Evolutionary conservation across 2,329 filamentous ascomycete genomes (phyloP).

Genomic region (Aspergillus bombycis): DNA sequence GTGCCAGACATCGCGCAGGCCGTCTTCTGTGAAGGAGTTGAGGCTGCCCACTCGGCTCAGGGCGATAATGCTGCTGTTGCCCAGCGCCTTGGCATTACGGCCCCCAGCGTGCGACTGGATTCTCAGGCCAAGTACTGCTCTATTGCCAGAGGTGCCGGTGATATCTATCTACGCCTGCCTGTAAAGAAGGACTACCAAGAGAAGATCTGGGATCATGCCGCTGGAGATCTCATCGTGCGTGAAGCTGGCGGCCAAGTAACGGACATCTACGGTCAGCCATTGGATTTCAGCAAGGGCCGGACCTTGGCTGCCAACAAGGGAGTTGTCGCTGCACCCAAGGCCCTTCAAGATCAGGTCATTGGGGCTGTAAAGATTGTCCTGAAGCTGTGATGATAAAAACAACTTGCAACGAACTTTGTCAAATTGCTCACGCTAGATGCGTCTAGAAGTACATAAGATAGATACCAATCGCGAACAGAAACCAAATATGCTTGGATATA

Average conservation of each 20-base stretch:
- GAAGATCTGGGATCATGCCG: slow-evolving; percentile 99
- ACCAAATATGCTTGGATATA: slow-evolving; percentile 28
- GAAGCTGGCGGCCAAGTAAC: slow-evolving; percentile 93
- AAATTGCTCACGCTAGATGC: slow-evolving; percentile 32
- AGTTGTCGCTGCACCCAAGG: slow-evolving; percentile 81
- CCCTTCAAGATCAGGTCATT: slow-evolving; percentile 75
- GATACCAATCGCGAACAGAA: slow-evolving; percentile 35
- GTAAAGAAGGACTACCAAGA: slow-evolving; percentile 87
- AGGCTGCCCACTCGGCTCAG: slow-evolving; percentile 89
- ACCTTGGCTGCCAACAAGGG: slow-evolving; percentile 91
- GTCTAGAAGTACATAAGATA: slow-evolving; percentile 38
- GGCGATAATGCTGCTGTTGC: slow-evolving; percentile 85
- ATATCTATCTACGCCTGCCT: slow-evolving; percentile 90
- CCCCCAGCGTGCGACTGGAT: slow-evolving; percentile 91
- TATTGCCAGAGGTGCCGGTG: slow-evolving; percentile 89
- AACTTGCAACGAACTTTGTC: slow-evolving; percentile 18
- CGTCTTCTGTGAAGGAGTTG: slow-evolving; percentile 95
- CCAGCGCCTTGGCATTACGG: slow-evolving; percentile 80
- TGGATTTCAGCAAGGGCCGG: slow-evolving; percentile 85
- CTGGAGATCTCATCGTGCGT: slow-evolving; percentile 88
- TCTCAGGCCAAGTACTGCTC: slow-evolving; percentile 97
- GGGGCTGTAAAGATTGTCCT: slow-evolving; percentile 81
- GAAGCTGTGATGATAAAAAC: slow-evolving; percentile 37
- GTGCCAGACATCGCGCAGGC: slow-evolving; percentile 75
- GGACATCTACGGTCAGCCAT: slow-evolving; percentile 78